A percentile compares a stretch with the other conserved stretches of the same genome.
phyloP scores from a whole-genome alignment of 2,329 filamentous ascomycete genomes.

The Penicillium nordicum region DNA sequence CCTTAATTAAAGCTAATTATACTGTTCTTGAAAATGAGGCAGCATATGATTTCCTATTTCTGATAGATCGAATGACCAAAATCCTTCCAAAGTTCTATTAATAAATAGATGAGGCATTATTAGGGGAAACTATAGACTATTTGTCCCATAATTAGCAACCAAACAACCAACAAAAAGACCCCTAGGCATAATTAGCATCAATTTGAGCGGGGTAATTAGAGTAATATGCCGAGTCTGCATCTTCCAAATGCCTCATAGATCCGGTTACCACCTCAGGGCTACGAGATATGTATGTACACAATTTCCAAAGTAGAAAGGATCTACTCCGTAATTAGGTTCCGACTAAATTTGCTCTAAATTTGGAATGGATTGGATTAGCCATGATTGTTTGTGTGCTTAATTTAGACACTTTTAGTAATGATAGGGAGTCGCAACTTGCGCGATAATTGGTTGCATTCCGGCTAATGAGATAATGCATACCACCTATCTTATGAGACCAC shows the following conservation, averaged over 20 bases:
- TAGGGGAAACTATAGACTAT: background rate
- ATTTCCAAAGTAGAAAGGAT: background rate
- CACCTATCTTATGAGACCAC: too few species aligned
- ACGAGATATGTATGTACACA: background rate
- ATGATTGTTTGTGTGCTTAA: background rate
- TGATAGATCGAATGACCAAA: background rate
- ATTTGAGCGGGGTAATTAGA: slow-evolving; percentile 3
- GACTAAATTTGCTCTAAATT: background rate
- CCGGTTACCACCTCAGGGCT: background rate
- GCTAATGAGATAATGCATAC: too few species aligned
- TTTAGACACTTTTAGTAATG: too few species aligned
- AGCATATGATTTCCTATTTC: background rate
- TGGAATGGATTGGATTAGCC: background rate
- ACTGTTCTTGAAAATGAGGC: background rate
- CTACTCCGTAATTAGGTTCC: background rate
- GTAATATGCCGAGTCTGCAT: background rate
- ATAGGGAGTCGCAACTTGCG: too few species aligned
- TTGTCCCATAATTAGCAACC: slow-evolving; percentile 10
- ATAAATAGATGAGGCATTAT: slow-evolving; percentile 4
- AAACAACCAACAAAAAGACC: background rate
- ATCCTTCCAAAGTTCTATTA: slow-evolving; percentile 5
- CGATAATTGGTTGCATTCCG: too few species aligned
- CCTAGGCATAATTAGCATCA: slow-evolving; percentile 8
- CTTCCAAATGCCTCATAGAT: background rate
- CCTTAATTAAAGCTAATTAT: slow-evolving; percentile 8